phyloP scores from a whole-genome alignment of 208 protist species.

The Trypanosoma congolense region DNA sequence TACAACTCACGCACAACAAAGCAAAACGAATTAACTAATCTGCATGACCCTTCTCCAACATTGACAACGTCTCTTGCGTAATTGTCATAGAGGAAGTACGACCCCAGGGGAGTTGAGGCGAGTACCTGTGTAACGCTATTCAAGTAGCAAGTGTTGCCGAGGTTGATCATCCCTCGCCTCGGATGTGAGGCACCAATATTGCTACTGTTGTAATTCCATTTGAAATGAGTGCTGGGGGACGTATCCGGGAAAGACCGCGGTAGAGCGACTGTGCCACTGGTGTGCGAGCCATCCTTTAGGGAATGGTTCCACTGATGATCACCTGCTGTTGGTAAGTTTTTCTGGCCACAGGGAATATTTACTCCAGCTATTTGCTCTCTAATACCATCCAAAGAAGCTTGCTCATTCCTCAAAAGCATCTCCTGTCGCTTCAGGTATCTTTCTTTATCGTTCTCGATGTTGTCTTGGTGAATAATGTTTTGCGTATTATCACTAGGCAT shows the following conservation, averaged over 20 bases:
- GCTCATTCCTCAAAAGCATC: constrained; percentile 20
- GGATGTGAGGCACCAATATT: constrained; percentile 13
- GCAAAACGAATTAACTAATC: constrained; percentile 64
- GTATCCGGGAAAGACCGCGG: constrained; percentile 4
- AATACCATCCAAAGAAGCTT: constrained; percentile 2
- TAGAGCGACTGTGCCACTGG: constrained; percentile 7
- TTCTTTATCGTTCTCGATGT: constrained; percentile 6
- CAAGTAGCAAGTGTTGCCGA: constrained; percentile 93
- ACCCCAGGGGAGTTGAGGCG: constrained; percentile 68
- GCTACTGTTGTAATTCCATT: constrained; percentile 28
- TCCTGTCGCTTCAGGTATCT: constrained; percentile 18
- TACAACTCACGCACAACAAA: constrained; percentile 81
- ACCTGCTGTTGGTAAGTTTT: background rate
- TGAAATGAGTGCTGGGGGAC: constrained; percentile 23
- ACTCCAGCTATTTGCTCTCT: constrained; percentile 1
- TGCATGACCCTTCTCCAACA: constrained; percentile 22
- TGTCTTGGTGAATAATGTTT: too few relatives aligned
- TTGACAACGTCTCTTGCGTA: constrained; percentile 50
- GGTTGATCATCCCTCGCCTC: constrained; percentile 81
- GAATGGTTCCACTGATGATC: constrained; percentile 12
- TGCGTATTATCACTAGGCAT: too few relatives aligned
- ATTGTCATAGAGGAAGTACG: constrained; percentile 84
- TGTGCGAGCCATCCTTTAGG: background rate
- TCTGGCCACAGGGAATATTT: background rate
- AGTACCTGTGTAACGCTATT: constrained; percentile 87